Evolutionary conservation across 2,329 filamentous ascomycete species (phyloP).

Genomic region (Tympanopsis confertula): DNA sequence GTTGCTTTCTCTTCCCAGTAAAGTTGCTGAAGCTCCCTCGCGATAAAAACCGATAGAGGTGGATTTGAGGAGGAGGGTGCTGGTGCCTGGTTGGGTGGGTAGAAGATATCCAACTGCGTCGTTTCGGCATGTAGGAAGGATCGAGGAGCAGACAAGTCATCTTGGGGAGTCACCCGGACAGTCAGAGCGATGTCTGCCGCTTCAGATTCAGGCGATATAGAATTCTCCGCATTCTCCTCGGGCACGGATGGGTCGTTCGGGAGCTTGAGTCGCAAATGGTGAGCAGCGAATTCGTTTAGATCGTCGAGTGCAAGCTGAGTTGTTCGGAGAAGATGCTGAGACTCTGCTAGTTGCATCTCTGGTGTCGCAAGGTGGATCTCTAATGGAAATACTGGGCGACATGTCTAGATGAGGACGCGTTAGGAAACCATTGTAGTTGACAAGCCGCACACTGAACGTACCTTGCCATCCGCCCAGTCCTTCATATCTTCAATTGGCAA

Average conservation of each 20-base stretch:
- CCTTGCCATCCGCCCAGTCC: conserved; percentile 59
- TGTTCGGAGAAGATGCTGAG: conserved; percentile 41
- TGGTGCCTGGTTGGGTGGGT: conserved; percentile 40
- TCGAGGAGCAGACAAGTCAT: conserved; percentile 23
- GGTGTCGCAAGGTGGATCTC: conserved; percentile 50
- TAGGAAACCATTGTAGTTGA: not conserved
- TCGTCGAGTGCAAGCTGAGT: conserved; percentile 57
- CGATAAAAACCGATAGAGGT: conserved; percentile 46
- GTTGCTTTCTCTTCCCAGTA: conserved; percentile 59
- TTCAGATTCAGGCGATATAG: conserved; percentile 19
- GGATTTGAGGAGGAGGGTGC: conserved; percentile 40
- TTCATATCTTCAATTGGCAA: conserved; percentile 59
- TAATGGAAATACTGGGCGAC: conserved; percentile 58
- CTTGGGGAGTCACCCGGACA: conserved; percentile 38
- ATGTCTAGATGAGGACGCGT: conserved; percentile 32
- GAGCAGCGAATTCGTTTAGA: conserved; percentile 53
- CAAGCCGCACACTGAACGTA: conserved; percentile 18
- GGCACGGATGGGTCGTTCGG: conserved; percentile 2
- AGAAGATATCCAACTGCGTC: conserved; percentile 46
- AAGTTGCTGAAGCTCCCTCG: conserved; percentile 45
- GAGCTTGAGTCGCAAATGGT: conserved; percentile 51
- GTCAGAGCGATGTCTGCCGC: conserved; percentile 33
- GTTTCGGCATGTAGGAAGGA: conserved; percentile 42
- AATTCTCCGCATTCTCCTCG: conserved; percentile 3
- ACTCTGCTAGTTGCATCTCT: conserved; percentile 36